Evolutionary conservation across 192 early-diverging fungal species (phyloP).

Genomic region (Radiomyces spectabilis): DNA sequence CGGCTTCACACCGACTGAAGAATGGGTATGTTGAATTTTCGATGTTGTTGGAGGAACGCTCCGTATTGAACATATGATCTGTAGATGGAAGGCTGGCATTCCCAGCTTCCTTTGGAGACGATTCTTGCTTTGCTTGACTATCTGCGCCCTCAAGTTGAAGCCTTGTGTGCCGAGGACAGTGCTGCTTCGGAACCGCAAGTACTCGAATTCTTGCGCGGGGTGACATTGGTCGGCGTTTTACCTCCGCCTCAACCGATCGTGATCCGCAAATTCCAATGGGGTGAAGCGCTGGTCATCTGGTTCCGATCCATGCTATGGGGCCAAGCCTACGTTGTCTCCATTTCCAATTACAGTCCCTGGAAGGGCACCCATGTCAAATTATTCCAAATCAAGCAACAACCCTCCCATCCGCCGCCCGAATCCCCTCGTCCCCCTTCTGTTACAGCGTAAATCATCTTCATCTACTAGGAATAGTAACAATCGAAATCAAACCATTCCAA

Average conservation of each 20-base stretch:
- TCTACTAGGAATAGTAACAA: no score
- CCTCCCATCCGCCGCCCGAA: no score
- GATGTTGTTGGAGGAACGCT: conserved; percentile 16
- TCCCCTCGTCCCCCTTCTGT: no score
- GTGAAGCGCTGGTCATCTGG: conserved; percentile 60
- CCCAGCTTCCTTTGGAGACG: conserved; percentile 61
- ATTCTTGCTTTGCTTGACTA: conserved; percentile 57
- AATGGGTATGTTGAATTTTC: conserved; percentile 51
- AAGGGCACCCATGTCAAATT: conserved; percentile 54
- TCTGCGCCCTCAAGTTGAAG: conserved; percentile 64
- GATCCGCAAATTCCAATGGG: conserved; percentile 53
- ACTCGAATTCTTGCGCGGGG: conserved; percentile 39
- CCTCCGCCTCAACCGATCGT: conserved; percentile 44
- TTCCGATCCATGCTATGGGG: conserved; percentile 66
- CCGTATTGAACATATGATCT: conserved; percentile 2
- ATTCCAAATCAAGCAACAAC: conserved; percentile 46
- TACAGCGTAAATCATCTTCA: no score
- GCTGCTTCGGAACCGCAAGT: conserved; percentile 57
- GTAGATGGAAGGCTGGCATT: conserved; percentile 53
- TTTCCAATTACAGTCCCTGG: conserved; percentile 54
- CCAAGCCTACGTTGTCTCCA: conserved; percentile 52
- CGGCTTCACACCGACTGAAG: conserved; percentile 60
- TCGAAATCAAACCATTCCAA: no score
- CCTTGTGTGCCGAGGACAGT: conserved; percentile 45
- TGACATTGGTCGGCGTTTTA: conserved; percentile 32